Evolutionary conservation across 352 stramenopile genomes (phyloP).

Genomic region (Phytopythium chamaehyphon): DNA sequence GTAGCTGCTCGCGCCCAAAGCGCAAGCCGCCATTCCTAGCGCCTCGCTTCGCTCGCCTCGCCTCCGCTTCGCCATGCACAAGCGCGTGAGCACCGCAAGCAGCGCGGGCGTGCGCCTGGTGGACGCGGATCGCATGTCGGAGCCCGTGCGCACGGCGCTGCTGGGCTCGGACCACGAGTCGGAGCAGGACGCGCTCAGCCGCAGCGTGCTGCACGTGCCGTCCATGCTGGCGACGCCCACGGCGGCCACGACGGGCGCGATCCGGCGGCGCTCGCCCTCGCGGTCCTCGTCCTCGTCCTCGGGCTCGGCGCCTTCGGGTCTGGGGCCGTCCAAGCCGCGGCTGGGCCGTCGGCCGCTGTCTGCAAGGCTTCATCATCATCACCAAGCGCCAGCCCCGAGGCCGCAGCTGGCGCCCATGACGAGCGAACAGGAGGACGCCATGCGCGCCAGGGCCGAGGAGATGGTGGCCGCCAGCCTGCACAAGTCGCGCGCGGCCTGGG

Average conservation of each 20-base stretch:
- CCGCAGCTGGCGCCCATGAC: conserved; percentile 22
- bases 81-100: conserved; percentile 5
- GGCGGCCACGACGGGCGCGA: background rate
- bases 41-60: too few relatives aligned
- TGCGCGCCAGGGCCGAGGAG: conserved; percentile 29
- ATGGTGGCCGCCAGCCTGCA: conserved; percentile 32
- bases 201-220: conserved; percentile 5
- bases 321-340: too few relatives aligned
- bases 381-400: conserved; percentile 15
- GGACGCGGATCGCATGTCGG: conserved; percentile 7
- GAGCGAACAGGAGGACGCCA: conserved; percentile 17
- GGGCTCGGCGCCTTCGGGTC: too few relatives aligned
- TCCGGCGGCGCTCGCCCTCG: background rate
- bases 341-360: too few relatives aligned
- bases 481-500: conserved; percentile 47
- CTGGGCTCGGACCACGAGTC: conserved; percentile 7
- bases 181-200: conserved; percentile 5
- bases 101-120: conserved; percentile 3
- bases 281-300: background rate
- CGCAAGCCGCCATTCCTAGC: background rate
- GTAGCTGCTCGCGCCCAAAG: background rate
- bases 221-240: conserved; percentile 1
- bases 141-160: background rate
- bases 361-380: conserved; percentile 16
- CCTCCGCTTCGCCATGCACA: conserved; percentile 2